Base-by-base conservation (phyloP, 768 basidiomycete species). In the Phaeotremella skinneri region DNA sequence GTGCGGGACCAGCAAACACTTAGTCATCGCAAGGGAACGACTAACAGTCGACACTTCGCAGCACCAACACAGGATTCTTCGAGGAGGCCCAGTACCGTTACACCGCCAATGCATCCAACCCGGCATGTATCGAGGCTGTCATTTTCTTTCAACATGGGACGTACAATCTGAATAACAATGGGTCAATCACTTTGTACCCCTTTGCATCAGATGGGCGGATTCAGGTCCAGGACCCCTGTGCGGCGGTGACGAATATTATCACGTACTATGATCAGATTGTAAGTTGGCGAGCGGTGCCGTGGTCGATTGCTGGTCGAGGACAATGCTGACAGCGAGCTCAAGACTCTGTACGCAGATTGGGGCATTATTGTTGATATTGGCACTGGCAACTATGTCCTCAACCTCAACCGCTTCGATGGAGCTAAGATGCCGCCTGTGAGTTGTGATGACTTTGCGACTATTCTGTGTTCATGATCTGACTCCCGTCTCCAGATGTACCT, bases 211-310 rank as follows among this genome's bases (percentile, higher is more conserved):
- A 99, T 74, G 94, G 94, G 16, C 89, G 85, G 78, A 91, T 96
- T 75, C 93, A 94, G 81, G 83, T 97, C 39, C 91, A 99, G 80
- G 88, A 93, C 65, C 87, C 91, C 0, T 99, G 94, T 71, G 88
- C 87, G 0, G 89, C 91, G 9, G 80, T 83, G 9, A 91, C 92
- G 27, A 90, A 91, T 75, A 87, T 93, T 73, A 84, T 97, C 69
- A 85, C 92, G 69, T 74, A 80, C 47, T 97, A 91, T 83, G 88
- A 90, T 79, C 73, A 82, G 62, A 87, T 85, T 13, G 89, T 90
- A 71, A 62, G 71, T 67, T 29, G 27, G 50, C 14, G 31, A 47
- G 4, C 23, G 21, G 4, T 29, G 7, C 17, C 25, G 4, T 27
- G 21, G 6, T 32, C 4, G 20, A 6, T 13, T 6, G n/a, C 21